Conservation (phyloP, 176 grass and related monocot genomes). For the Panicum miliaceum region DNA sequence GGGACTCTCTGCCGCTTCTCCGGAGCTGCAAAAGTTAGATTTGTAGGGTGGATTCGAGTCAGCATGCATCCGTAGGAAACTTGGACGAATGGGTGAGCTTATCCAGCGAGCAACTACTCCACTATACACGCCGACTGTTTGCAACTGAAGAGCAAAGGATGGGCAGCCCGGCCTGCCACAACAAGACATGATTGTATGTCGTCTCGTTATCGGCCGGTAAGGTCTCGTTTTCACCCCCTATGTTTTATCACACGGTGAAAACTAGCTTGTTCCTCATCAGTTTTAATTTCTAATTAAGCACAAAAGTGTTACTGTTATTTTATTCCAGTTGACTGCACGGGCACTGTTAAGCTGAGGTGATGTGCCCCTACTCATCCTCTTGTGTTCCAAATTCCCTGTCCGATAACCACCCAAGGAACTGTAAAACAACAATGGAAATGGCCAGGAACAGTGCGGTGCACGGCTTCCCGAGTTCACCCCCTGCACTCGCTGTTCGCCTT, state of each 20-base stretch:
- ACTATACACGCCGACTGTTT: conserved; percentile 31
- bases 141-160: conserved; percentile 20
- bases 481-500: conserved; percentile 26
- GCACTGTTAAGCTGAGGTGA: neutral
- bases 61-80: conserved; percentile 24
- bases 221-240: neutral
- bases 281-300: neutral
- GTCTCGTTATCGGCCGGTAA: conserved; percentile 20
- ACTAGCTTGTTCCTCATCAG: neutral
- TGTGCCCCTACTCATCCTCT: neutral
- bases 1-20: conserved; percentile 99
- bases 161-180: conserved; percentile 17
- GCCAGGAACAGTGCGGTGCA: conserved; percentile 22
- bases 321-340: conserved; percentile 16
- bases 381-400: neutral
- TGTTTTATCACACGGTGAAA: neutral
- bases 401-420: conserved; percentile 17
- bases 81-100: conserved; percentile 49
- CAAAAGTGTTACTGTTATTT: neutral
- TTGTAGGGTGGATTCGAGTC: conserved; percentile 19
- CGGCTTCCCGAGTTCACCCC: neutral
- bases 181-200: conserved; percentile 49
- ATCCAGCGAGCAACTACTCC: conserved; percentile 10
- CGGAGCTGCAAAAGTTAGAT: conserved; percentile 70
- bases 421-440: neutral